Base-by-base conservation (phyloP, 495 filamentous ascomycete species). In the Talaromyces trachyspermus region DNA sequence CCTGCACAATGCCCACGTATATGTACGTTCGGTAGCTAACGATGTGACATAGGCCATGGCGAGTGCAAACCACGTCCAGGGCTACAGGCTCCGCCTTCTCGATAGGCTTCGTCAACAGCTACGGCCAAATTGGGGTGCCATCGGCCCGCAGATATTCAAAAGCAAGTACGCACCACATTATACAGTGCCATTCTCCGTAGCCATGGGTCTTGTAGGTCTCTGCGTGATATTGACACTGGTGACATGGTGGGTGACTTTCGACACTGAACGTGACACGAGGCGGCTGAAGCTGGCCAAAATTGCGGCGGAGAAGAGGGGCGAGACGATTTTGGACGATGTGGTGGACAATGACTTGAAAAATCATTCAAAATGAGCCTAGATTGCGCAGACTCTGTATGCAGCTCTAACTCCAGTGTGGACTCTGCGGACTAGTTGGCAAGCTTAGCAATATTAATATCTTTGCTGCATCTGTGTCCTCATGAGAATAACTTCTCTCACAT, bases 31-130 rank as follows among this genome's bases (percentile, higher is more conserved):
- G 20, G 24, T 43, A 27, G 8, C 20, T 29, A 7, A 15, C 17
- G 40, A 43, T 43, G 20, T 43, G 20, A 37, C 7, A 37, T 37
- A 37, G 33, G 55, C 55, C 55, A 43, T 71, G 66, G 68, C 66
- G 66, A 17, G 68, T 69, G 0, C 68, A 71, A 39, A 68, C 66
- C 4, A 69, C 68, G 2, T 60, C 60, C 39, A 55, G 64, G 6
- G 63, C 68, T 2, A 71, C 68, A 2, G 68, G 64, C 10, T 69
- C 68, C 1, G 68, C 68, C 22, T 71, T 71, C 41, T 65, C 63
- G 4, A 67, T 71, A 38, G 68, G 63, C 0, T 71, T 70, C 37
- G 68, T 66, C n/a, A 68, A 68, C 25, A 64, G 63, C 24, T 66
- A 58, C 35, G 54, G 59, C 1, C 61, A 66, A 47, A 53, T 68